Percentiles rank a stretch among this genome's conserved stretches.
These are phyloP conservation scores for Eruca vesicaria DNA, from an alignment of 441 rosid species.

Conservation along the genomic window DNA sequence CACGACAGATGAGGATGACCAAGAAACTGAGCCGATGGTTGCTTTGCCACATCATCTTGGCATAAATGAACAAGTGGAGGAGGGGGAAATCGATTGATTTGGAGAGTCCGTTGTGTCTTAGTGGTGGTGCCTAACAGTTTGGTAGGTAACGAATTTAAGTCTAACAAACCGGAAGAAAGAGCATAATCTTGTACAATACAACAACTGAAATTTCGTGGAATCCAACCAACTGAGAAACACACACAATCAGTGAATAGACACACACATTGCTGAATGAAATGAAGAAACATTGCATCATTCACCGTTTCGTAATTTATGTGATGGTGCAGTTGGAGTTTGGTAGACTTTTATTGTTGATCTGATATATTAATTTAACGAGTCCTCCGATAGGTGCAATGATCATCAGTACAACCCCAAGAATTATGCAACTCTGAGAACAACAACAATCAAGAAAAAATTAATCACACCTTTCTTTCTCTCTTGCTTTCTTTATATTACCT, in stretches of 20 bases:
- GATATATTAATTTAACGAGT: slow-evolving; percentile 22
- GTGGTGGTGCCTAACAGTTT: neutral
- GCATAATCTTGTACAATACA: neutral
- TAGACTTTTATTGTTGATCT: neutral
- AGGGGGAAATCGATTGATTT: slow-evolving; percentile 51
- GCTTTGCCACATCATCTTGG: slow-evolving; percentile 39
- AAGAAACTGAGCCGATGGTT: slow-evolving; percentile 30
- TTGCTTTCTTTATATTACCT: neutral
- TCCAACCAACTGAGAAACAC: neutral
- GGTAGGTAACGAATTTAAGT: neutral
- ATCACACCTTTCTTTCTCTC: neutral
- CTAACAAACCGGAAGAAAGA: neutral
- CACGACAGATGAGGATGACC: slow-evolving; percentile 48
- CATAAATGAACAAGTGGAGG: slow-evolving; percentile 57
- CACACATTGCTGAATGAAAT: neutral
- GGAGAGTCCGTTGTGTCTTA: neutral
- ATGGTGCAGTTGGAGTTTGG: neutral
- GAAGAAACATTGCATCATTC: neutral
- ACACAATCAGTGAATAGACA: neutral
- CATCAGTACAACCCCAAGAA: slow-evolving; percentile 46
- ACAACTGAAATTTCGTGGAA: neutral
- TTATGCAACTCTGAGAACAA: slow-evolving; percentile 45
- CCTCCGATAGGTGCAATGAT: slow-evolving; percentile 59
- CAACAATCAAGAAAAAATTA: neutral
- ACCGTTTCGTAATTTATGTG: neutral